Conservation (phyloP, 202 grass and related monocot genomes). For the Hordeum pubiflorum region DNA sequence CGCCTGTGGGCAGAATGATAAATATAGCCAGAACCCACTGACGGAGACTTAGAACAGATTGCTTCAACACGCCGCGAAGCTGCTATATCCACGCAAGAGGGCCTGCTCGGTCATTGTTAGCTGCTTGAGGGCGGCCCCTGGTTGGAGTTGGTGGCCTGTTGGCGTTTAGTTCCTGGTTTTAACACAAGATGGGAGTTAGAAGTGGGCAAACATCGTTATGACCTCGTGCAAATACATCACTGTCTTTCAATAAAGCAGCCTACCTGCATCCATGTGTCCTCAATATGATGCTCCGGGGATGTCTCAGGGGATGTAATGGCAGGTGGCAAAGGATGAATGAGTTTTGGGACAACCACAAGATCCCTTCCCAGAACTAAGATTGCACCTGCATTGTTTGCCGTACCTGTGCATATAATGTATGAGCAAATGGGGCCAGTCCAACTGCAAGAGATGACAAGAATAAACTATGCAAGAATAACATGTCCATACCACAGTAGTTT, state of each 20-base stretch:
- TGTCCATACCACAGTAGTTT: conserved; percentile 83
- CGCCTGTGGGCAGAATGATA: conserved; percentile 11
- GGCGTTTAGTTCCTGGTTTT: conserved; percentile 81
- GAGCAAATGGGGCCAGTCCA: conserved; percentile 6
- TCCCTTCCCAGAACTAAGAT: conserved; percentile 97
- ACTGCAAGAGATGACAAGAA: neutral
- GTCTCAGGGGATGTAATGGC: conserved; percentile 68
- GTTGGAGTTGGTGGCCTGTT: conserved; percentile 91
- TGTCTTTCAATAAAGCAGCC: neutral
- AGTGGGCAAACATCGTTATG: neutral
- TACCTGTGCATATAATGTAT: conserved; percentile 42
- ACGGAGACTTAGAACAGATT: neutral
- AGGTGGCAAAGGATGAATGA: conserved; percentile 98
- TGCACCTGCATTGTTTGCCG: conserved; percentile 92
- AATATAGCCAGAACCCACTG: conserved; percentile 26
- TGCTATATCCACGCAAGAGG: conserved; percentile 73
- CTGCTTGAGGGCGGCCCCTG: conserved; percentile 82
- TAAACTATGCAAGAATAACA: neutral
- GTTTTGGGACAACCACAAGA: conserved; percentile 94
- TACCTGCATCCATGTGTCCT: conserved; percentile 99
- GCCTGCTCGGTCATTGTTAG: conserved; percentile 55
- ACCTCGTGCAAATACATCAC: neutral
- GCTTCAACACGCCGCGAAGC: neutral
- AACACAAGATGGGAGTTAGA: conserved; percentile 13
- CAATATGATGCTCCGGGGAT: conserved; percentile 68